Evolutionary conservation across 257 asterid genomes (phyloP), one percentile per base, ranked within the genome.

Genomic region (Solanum boliviense): DNA sequence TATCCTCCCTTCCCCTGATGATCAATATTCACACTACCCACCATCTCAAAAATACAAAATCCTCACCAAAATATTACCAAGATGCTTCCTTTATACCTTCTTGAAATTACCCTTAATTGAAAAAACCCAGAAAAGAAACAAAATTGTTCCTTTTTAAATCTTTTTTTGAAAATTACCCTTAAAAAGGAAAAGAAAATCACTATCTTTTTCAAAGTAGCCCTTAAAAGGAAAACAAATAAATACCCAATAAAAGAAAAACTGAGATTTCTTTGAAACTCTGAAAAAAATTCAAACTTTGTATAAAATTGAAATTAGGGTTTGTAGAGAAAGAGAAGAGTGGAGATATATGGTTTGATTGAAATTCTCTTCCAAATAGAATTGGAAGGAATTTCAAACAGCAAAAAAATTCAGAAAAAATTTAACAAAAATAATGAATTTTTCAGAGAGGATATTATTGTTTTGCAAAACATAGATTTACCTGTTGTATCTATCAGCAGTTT

Each of bases 1-100:
- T 87, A 83, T 31, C 89, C 87, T 89, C 88, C 92, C 88, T 27
- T 86, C 72, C 89, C 39, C 93, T 76, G 60, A 89, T 91, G 92
- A 92, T 90, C 85, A 31, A 89, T 46, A 83, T 7, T 25, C 38
- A 10, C 32, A 88, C 60, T 88, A 15, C 70, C 27, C 70, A 12
- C 71, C 74, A 52, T 31, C 44, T 38, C 86, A 4, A 79, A 79
- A 44, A 0, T 6, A 79, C 34, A 39, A 78, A 76, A 39, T 13
- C 9, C 2, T 1, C 23, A 25, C 4, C 0, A 78, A 78, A 15
- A 20, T 0, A 81, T 44, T 10, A 78, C 36, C n/a, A 46, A 46
- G 36, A 5, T 16, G 15, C 44, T 73, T 73, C 27, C 44, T 73
- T 73, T 73, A 73, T 73, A 72, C 23, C 23, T 78, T 81, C 39